A percentile compares a stretch with the other conserved stretches of the same genome.
Evolutionary conservation across 1,284 basidiomycete genomes (phyloP).

Genomic region (Pascua guehoae): DNA sequence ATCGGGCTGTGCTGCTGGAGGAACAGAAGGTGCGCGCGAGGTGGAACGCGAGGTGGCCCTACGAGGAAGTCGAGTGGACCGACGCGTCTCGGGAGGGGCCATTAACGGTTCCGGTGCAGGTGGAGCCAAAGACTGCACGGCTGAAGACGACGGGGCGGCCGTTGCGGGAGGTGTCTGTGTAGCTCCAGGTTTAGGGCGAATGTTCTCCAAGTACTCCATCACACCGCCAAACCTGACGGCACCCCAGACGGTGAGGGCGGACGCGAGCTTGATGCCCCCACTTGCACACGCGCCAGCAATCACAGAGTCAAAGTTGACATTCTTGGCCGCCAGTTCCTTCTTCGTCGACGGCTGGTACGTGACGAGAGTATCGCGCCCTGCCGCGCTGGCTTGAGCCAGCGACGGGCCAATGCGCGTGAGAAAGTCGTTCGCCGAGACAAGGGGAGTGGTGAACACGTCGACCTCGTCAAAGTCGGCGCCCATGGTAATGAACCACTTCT

Average conservation of each 20-base stretch:
- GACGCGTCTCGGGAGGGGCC: too few species aligned
- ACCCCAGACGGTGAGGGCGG: slow-evolving; percentile 33
- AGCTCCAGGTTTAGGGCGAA: not conserved
- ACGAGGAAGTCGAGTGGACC: too few species aligned
- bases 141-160: too few species aligned
- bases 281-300: slow-evolving; percentile 24
- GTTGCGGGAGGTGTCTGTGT: too few species aligned
- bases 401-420: slow-evolving; percentile 17
- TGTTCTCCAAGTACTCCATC: slow-evolving; percentile 18
- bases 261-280: slow-evolving; percentile 14
- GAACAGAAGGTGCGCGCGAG: slow-evolving; percentile 2
- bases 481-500: slow-evolving; percentile 33
- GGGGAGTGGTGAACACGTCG: slow-evolving; percentile 22
- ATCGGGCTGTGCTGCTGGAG: slow-evolving; percentile 9
- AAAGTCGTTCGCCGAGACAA: slow-evolving; percentile 21
- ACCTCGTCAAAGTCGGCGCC: slow-evolving; percentile 35
- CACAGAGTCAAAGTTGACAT: slow-evolving; percentile 18
- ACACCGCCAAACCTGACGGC: slow-evolving; percentile 25
- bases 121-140: too few species aligned
- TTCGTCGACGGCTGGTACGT: slow-evolving; percentile 26
- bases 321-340: slow-evolving; percentile 17
- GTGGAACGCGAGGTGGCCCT: not conserved
- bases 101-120: too few species aligned
- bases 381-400: slow-evolving; percentile 13
- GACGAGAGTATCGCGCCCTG: slow-evolving; percentile 17